Evolutionary conservation across 345 rosid genomes (phyloP).

Genomic region (Alliaria petiolata): DNA sequence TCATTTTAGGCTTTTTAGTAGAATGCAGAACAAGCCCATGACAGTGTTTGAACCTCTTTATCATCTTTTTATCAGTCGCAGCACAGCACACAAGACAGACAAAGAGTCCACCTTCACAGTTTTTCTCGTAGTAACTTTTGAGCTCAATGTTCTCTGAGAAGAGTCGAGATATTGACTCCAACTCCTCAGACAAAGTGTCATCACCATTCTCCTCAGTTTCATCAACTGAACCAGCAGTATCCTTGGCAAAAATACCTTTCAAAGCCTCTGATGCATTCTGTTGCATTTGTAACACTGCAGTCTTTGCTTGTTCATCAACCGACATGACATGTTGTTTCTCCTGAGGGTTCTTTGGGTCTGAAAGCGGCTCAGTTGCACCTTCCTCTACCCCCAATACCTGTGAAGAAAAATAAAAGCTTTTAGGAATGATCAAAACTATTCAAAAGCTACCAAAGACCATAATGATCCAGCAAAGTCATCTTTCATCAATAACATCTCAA

Average conservation of each 20-base stretch:
- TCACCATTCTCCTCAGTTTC: conserved; percentile 30
- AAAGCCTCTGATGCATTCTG: conserved; percentile 38
- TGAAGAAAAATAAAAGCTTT: not conserved
- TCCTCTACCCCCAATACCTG: conserved; percentile 15
- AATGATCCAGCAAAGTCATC: not conserved
- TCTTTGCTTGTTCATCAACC: not conserved
- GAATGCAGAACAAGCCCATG: conserved; percentile 56
- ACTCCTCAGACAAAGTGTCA: conserved; percentile 30
- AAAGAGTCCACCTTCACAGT: conserved; percentile 46
- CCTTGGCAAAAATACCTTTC: conserved; percentile 32
- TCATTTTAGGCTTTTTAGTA: conserved; percentile 37
- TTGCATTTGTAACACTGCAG: conserved; percentile 32
- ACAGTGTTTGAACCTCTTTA: conserved; percentile 61
- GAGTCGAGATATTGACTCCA: conserved; percentile 39
- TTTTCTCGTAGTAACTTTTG: conserved; percentile 55
- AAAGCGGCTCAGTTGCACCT: conserved; percentile 9
- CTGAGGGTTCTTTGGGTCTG: conserved; percentile 5
- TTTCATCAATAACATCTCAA: not conserved
- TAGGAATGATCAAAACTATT: not conserved
- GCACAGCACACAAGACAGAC: conserved; percentile 60
- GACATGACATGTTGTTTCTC: conserved; percentile 17
- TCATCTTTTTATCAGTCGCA: conserved; percentile 41
- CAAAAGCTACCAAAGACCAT: not conserved
- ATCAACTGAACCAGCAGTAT: conserved; percentile 29
- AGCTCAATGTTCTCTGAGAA: conserved; percentile 48